Conservation (phyloP, 2,329 filamentous ascomycete genomes). For the Alternaria gaisen region DNA sequence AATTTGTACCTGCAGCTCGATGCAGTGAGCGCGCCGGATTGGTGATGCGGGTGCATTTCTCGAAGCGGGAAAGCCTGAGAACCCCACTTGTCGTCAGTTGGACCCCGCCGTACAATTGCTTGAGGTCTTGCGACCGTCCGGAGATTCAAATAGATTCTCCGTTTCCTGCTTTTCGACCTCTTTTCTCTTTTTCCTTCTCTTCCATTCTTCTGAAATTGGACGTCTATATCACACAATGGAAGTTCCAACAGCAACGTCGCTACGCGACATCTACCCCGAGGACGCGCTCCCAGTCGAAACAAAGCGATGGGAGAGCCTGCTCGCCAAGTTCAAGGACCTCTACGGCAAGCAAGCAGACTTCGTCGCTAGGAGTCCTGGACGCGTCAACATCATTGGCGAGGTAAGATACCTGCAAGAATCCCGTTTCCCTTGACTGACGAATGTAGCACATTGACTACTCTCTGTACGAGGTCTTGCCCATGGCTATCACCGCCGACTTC, state of each 20-base stretch:
- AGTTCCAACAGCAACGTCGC: constrained; percentile 78
- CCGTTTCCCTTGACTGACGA: constrained; percentile 23
- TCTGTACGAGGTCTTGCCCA: constrained; percentile 92
- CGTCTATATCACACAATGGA: constrained; percentile 40
- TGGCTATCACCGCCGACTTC: constrained; percentile 92
- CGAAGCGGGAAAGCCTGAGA: constrained; percentile 29
- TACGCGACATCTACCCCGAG: constrained; percentile 84
- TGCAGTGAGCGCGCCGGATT: constrained; percentile 22
- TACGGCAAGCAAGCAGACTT: constrained; percentile 80
- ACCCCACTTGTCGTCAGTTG: constrained; percentile 32
- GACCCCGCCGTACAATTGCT: constrained; percentile 30
- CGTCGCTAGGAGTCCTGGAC: constrained; percentile 86
- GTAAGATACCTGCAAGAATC: constrained; percentile 32
- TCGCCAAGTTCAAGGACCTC: constrained; percentile 72
- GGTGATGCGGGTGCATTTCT: constrained; percentile 29
- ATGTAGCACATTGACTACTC: constrained; percentile 94
- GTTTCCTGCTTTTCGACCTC: neutral
- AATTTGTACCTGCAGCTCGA: constrained; percentile 28
- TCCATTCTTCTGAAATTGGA: neutral
- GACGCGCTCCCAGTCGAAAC: constrained; percentile 74
- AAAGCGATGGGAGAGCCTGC: constrained; percentile 77
- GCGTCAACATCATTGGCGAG: constrained; percentile 98
- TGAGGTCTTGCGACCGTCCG: constrained; percentile 31
- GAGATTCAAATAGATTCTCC: constrained; percentile 20
- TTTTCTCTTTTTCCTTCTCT: constrained; percentile 12